Conservation (phyloP, 305 asterid genomes). For the Fraxinus platypoda region DNA sequence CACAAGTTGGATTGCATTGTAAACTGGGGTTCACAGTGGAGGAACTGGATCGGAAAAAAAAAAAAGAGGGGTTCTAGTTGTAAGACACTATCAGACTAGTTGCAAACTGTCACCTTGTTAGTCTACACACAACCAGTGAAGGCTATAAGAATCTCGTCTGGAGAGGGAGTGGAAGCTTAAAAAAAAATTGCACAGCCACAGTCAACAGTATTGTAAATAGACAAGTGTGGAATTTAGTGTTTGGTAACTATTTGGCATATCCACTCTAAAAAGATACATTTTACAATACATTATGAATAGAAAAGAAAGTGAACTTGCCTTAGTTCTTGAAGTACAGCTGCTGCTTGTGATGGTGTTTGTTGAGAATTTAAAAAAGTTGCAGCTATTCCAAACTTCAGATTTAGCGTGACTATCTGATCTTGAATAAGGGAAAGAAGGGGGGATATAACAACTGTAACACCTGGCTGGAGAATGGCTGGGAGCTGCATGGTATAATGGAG, state of each 20-base stretch:
- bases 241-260: neutral
- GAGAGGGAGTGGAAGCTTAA: neutral
- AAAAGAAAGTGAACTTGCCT: slow-evolving; percentile 49
- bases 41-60: neutral
- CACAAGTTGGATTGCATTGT: neutral
- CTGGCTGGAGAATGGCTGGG: slow-evolving; percentile 78
- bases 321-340: slow-evolving; percentile 76
- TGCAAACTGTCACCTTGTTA: neutral
- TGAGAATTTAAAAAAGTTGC: slow-evolving; percentile 96
- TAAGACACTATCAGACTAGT: neutral
- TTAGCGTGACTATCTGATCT: slow-evolving; percentile 91
- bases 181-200: neutral
- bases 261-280: neutral
- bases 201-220: neutral
- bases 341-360: slow-evolving; percentile 75
- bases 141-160: slow-evolving; percentile 14
- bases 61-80: neutral
- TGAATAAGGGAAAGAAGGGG: slow-evolving; percentile 97
- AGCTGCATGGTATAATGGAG: slow-evolving; percentile 55
- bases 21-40: neutral
- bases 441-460: slow-evolving; percentile 83
- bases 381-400: slow-evolving; percentile 83
- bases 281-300: slow-evolving; percentile 11
- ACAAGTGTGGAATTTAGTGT: neutral
- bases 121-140: neutral